Evolutionary conservation across 208 protist species (phyloP).

Genomic region (Crithidia thermophila): DNA sequence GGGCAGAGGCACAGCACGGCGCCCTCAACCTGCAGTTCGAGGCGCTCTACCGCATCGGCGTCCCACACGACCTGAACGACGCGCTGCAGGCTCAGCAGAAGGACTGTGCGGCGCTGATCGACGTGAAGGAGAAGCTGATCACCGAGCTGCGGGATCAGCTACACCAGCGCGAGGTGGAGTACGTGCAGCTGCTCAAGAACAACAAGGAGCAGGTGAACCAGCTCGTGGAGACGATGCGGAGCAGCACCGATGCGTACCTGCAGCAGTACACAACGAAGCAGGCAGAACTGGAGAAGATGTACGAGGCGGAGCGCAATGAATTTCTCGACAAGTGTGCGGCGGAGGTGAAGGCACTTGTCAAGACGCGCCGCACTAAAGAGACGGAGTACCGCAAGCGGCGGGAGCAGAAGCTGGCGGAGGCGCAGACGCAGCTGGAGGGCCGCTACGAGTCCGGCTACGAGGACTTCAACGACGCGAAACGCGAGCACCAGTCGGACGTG

Average conservation of each 20-base stretch:
- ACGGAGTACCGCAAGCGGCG: conserved; percentile 84
- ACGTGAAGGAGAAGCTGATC: conserved; percentile 89
- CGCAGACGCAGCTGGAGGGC: conserved; percentile 76
- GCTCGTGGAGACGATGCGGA: conserved; percentile 87
- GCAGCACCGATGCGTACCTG: conserved; percentile 81
- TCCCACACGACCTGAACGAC: conserved; percentile 88
- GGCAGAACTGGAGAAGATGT: conserved; percentile 85
- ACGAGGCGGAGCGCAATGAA: conserved; percentile 82
- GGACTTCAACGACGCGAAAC: conserved; percentile 84
- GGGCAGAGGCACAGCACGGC: conserved; percentile 59
- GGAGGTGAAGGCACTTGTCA: conserved; percentile 91
- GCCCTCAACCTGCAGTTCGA: conserved; percentile 90
- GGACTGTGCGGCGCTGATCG: conserved; percentile 81
- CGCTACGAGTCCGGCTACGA: conserved; percentile 83
- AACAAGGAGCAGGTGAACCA: conserved; percentile 84
- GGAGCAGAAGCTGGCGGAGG: conserved; percentile 82
- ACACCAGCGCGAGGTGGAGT: conserved; percentile 91
- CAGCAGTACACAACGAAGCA: conserved; percentile 81
- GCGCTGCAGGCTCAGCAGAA: conserved; percentile 75
- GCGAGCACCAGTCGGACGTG: conserved; percentile 86
- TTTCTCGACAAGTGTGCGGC: conserved; percentile 66
- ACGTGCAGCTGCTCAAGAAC: conserved; percentile 82
- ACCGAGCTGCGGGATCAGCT: conserved; percentile 77
- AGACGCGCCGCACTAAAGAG: conserved; percentile 90
- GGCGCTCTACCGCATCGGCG: conserved; percentile 78